Evolutionary conservation across 2,329 filamentous ascomycete species (phyloP).

Genomic region (Hymenoscyphus salicellus): DNA sequence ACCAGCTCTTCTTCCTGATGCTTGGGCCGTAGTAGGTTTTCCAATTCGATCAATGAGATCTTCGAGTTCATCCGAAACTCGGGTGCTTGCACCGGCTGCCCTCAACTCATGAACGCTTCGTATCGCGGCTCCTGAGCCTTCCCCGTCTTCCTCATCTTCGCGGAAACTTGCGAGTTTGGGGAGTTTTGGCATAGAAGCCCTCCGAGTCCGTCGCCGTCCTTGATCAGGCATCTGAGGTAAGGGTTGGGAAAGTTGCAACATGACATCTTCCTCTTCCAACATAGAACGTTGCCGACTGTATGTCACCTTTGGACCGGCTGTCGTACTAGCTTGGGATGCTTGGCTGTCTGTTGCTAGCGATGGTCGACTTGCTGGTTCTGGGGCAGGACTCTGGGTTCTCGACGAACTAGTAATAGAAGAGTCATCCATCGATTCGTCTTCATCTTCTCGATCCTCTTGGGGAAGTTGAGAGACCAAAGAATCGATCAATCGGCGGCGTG

Average conservation of each 20-base stretch:
- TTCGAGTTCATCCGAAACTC: constrained; percentile 63
- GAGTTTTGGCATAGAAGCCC: constrained; percentile 31
- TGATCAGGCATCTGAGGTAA: constrained; percentile 26
- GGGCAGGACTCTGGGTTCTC: constrained; percentile 21
- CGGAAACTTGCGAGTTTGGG: constrained; percentile 30
- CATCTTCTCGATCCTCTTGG: constrained; percentile 17
- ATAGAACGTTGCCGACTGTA: constrained; percentile 37
- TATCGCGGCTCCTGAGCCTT: constrained; percentile 44
- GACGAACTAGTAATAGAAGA: constrained; percentile 6
- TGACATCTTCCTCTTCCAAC: constrained; percentile 35
- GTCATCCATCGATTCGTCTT: constrained; percentile 9
- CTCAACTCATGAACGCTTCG: constrained; percentile 64
- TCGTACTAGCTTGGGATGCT: constrained; percentile 27
- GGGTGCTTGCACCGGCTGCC: constrained; percentile 63
- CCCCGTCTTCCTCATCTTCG: constrained; percentile 32
- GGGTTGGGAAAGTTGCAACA: constrained; percentile 32
- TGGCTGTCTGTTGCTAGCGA: constrained; percentile 26
- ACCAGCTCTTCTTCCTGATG: constrained; percentile 55
- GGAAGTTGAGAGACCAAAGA: constrained; percentile 33
- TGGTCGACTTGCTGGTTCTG: constrained; percentile 13
- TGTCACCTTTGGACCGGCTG: constrained; percentile 34
- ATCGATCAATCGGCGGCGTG: constrained; percentile 35
- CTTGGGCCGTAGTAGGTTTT: constrained; percentile 44
- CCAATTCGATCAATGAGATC: constrained; percentile 62
- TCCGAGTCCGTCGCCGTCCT: constrained; percentile 21